Conservation (phyloP, 108 stramenopile species). For the Cyclotella cryptica region DNA sequence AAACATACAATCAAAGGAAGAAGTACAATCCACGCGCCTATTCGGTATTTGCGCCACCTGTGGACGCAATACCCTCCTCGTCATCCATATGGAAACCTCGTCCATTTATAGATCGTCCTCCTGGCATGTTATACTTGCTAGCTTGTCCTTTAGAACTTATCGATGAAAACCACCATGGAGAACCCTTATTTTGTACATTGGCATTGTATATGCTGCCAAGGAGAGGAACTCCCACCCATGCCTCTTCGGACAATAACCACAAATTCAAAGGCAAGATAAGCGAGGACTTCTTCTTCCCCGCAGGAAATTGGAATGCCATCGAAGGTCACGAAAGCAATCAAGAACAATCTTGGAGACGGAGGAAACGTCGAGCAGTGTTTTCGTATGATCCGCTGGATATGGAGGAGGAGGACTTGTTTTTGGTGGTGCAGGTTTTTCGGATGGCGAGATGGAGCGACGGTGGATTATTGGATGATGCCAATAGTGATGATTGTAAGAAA, state of each 20-base stretch:
- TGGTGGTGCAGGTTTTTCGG: constrained; percentile 70
- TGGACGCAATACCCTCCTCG: constrained; percentile 69
- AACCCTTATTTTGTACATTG: constrained; percentile 79
- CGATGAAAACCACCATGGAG: constrained; percentile 60
- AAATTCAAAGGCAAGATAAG: constrained; percentile 69
- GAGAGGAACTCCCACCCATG: background rate
- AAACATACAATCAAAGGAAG: background rate
- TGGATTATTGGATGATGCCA: background rate
- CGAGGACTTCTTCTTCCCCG: constrained; percentile 88
- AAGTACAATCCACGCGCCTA: constrained; percentile 33
- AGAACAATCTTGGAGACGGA: constrained; percentile 56
- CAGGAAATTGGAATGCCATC: constrained; percentile 75
- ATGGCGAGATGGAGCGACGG: background rate
- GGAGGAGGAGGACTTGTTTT: constrained; percentile 44
- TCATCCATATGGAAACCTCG: constrained; percentile 76
- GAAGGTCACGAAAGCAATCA: constrained; percentile 23
- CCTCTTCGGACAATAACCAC: background rate
- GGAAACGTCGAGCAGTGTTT: constrained; percentile 83
- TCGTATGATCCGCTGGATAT: constrained; percentile 65
- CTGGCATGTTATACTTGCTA: constrained; percentile 61
- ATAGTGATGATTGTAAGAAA: background rate
- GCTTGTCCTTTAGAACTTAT: constrained; percentile 63
- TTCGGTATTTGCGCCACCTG: constrained; percentile 80
- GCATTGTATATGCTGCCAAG: constrained; percentile 61
- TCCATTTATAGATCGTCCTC: constrained; percentile 81